Base-by-base conservation (phyloP, 2,329 filamentous ascomycete species). In the Fusarium heterosporum region DNA sequence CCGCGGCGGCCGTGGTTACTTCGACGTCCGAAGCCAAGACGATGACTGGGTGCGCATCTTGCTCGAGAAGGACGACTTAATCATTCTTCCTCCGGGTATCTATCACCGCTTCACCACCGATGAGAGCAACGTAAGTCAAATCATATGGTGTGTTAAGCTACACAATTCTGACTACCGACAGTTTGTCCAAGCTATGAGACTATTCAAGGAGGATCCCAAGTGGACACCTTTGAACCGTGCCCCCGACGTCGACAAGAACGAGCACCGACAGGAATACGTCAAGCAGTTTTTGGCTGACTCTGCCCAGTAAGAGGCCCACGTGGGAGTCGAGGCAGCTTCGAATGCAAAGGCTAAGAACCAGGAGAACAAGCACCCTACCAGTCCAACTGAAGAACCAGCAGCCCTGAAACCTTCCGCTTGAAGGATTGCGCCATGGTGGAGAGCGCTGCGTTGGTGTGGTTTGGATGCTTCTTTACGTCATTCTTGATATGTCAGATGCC, bases 21-120 rank as follows among this genome's bases (percentile, higher is more conserved):
- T 99, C 76, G 96, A 99, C 79, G 94, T 99, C 4, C 84, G 96
- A 47, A 90, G 88, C 74, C 84, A 91, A 78, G 87, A 86, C 19
- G 95, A 98, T 75, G 88, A 91, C 69, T 99, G 96, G 96, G 88
- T 99, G 59, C 84, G 96, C 60, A 93, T 99, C 64, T 82, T 84
- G 73, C 81, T 99, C 57, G 91, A 91, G 78, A 96, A 96, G 82
- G 84, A 89, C 72, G 96, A 99, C 81, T 82, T 99, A 79, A 91
- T 99, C 73, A 95, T 99, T 74, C 83, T 99, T 70, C 96, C 96
- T 1, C 89, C 94, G 39, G 96, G 96, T 4, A 98, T 99, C 63
- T 99, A 97, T 79, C 96, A 99, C 81, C 90, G 96, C 7, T 99
- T 99, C 76, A 99, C 96, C 9, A 98, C 94, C 0, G 94, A 97